Percentiles rank a stretch among this genome's conserved stretches.
phyloP scores from a whole-genome alignment of 2,329 filamentous ascomycete species.

The Zalaria obscura region DNA sequence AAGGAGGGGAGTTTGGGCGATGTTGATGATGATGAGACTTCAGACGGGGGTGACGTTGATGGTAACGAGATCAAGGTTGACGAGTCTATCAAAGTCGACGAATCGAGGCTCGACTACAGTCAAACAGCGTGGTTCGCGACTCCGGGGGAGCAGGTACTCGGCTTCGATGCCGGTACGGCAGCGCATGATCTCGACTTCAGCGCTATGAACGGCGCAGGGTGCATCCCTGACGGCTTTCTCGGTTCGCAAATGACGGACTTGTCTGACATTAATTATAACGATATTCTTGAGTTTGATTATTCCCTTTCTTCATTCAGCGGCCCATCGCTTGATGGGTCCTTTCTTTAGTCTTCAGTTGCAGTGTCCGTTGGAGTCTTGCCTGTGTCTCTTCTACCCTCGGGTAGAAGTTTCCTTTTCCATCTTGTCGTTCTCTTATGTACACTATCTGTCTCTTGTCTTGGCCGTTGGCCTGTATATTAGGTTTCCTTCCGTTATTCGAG shows the following conservation, averaged over 20 bases:
- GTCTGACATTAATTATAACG: not conserved
- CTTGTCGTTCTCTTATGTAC: no score
- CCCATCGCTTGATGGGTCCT: not conserved
- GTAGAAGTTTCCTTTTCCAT: no score
- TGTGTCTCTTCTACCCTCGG: no score
- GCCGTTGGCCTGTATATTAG: no score
- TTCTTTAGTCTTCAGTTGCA: not conserved
- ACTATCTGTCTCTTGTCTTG: no score
- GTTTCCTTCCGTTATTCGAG: no score
- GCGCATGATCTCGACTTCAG: not conserved
- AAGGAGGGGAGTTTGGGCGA: no score
- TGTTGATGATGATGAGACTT: no score
- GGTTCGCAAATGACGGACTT: not conserved
- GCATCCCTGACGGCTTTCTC: not conserved
- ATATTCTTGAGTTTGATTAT: not conserved
- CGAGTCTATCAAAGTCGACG: not conserved
- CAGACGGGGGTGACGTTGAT: not conserved
- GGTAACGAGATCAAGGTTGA: not conserved
- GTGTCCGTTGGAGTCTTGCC: no score
- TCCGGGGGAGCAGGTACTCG: not conserved
- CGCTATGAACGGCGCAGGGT: not conserved
- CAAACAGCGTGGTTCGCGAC: not conserved
- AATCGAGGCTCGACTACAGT: not conserved
- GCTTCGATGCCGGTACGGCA: no score
- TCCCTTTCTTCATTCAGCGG: not conserved